Percentiles rank a stretch among this genome's conserved stretches.
Evolutionary conservation across 2,329 filamentous ascomycete species (phyloP).

Genomic region (Alternaria solani): DNA sequence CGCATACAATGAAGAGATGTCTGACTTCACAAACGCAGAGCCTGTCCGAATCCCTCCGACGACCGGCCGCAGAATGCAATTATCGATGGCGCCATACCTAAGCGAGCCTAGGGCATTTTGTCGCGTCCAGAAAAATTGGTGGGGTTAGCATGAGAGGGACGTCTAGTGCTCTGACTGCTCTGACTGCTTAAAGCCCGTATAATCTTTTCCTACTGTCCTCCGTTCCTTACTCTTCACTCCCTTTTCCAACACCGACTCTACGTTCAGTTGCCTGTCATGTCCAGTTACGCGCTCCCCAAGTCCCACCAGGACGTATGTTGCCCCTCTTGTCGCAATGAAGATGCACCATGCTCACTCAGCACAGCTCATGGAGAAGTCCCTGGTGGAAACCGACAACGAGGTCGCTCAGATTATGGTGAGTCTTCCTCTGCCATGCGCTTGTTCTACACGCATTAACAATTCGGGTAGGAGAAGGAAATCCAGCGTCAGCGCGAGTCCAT

Average conservation of each 20-base stretch:
- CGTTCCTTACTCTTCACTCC: slow-evolving; percentile 4
- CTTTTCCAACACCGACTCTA: slow-evolving; percentile 14
- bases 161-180: slow-evolving; percentile 14
- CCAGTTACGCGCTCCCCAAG: slow-evolving; percentile 69
- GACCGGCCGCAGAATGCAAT: slow-evolving; percentile 27
- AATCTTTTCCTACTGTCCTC: slow-evolving; percentile 8
- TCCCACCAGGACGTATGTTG: slow-evolving; percentile 70
- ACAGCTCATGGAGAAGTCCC: slow-evolving; percentile 94
- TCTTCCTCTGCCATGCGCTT: not conserved
- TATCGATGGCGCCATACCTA: slow-evolving; percentile 25
- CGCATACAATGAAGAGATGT: not conserved
- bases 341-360: slow-evolving; percentile 48
- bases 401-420: slow-evolving; percentile 95
- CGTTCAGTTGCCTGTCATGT: slow-evolving; percentile 35
- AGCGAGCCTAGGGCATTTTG: slow-evolving; percentile 25
- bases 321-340: slow-evolving; percentile 27
- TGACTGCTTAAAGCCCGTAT: slow-evolving; percentile 17
- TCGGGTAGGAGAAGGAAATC: slow-evolving; percentile 80
- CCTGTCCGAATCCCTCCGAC: slow-evolving; percentile 30
- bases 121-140: slow-evolving; percentile 41
- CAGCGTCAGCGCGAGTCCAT: slow-evolving; percentile 98
- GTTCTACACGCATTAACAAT: slow-evolving; percentile 21
- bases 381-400: slow-evolving; percentile 90
- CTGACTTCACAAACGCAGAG: not conserved
- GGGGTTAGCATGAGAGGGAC: slow-evolving; percentile 15